These are phyloP conservation scores for Melanomma pulvis-pyrius DNA, from an alignment of 495 filamentous ascomycete genomes.

Conservation along the genomic window DNA sequence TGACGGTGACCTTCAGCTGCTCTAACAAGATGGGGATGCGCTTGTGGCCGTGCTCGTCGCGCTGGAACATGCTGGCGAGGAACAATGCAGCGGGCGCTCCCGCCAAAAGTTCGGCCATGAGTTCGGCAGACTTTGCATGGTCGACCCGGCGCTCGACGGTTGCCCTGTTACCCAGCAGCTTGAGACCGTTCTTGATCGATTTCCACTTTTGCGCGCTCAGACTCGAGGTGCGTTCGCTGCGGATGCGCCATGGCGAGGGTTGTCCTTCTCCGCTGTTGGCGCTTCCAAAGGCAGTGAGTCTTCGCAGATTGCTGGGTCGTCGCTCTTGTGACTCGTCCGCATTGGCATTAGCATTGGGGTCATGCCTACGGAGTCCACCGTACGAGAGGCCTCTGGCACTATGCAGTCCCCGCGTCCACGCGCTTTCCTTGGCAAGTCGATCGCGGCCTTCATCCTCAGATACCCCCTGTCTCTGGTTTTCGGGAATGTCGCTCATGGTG, in stretches of 20 bases:
- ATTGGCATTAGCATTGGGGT: constrained; percentile 38
- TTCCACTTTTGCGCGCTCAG: constrained; percentile 84
- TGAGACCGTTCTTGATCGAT: constrained; percentile 80
- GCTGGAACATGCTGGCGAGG: constrained; percentile 93
- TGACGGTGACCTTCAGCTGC: constrained; percentile 86
- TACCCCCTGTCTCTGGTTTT: constrained; percentile 69
- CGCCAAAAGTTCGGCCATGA: constrained; percentile 92
- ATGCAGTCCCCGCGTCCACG: constrained; percentile 59
- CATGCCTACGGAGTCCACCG: constrained; percentile 45
- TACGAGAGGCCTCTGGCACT: constrained; percentile 61
- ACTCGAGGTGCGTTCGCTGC: constrained; percentile 66
- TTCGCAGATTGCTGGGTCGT: constrained; percentile 71
- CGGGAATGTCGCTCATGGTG: constrained; percentile 66
- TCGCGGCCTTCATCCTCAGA: constrained; percentile 91
- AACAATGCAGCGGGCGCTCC: constrained; percentile 90
- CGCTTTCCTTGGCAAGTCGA: constrained; percentile 60
- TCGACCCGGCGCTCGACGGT: constrained; percentile 81
- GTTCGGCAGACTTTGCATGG: constrained; percentile 90
- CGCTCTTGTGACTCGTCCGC: constrained; percentile 51
- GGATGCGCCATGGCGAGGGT: constrained; percentile 56
- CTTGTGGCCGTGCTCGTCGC: constrained; percentile 94
- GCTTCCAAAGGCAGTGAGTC: constrained; percentile 71
- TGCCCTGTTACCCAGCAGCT: constrained; percentile 74
- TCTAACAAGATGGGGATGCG: constrained; percentile 93
- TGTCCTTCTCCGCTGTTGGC: constrained; percentile 55